These are phyloP conservation scores for Multifurca ochricompacta DNA, from an alignment of 768 basidiomycete species.

Conservation along the genomic window DNA sequence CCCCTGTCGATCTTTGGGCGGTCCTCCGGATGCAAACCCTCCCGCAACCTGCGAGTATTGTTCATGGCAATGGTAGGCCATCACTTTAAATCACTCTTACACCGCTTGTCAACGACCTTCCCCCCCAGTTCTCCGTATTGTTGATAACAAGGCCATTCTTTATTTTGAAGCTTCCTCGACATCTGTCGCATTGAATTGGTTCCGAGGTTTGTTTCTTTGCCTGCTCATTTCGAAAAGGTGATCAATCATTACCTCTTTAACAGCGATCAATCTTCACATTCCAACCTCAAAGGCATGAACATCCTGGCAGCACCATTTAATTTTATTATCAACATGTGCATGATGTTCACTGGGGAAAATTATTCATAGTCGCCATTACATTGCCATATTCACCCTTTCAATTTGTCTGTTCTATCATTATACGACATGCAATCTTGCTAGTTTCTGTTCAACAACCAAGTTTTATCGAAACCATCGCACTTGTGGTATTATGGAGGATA, in stretches of 20 bases:
- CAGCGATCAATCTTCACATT: conserved; percentile 86
- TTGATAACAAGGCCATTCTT: conserved; percentile 86
- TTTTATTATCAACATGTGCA: conserved; percentile 22
- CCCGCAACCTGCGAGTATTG: conserved; percentile 83
- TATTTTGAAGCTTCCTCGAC: conserved; percentile 83
- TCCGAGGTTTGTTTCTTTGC: conserved; percentile 52
- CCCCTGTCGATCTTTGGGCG: conserved; percentile 88
- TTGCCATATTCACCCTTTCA: conserved; percentile 12
- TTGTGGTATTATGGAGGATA: too few species aligned
- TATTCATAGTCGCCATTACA: conserved; percentile 13
- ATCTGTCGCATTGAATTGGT: conserved; percentile 84
- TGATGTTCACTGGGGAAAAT: conserved; percentile 8
- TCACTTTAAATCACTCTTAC: not conserved
- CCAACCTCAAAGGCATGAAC: conserved; percentile 69
- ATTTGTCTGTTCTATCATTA: conserved; percentile 16
- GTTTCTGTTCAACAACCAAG: not conserved
- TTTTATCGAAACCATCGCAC: conserved; percentile 4
- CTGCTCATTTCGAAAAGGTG: not conserved
- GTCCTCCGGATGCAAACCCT: conserved; percentile 93
- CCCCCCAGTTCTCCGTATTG: conserved; percentile 64
- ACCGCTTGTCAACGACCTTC: conserved; percentile 1
- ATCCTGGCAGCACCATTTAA: conserved; percentile 6
- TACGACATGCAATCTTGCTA: conserved; percentile 21
- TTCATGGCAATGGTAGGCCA: conserved; percentile 70
- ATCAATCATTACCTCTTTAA: not conserved